Evolutionary conservation across 2,329 filamentous ascomycete genomes (phyloP).

Genomic region (Leptodontidium sp.): DNA sequence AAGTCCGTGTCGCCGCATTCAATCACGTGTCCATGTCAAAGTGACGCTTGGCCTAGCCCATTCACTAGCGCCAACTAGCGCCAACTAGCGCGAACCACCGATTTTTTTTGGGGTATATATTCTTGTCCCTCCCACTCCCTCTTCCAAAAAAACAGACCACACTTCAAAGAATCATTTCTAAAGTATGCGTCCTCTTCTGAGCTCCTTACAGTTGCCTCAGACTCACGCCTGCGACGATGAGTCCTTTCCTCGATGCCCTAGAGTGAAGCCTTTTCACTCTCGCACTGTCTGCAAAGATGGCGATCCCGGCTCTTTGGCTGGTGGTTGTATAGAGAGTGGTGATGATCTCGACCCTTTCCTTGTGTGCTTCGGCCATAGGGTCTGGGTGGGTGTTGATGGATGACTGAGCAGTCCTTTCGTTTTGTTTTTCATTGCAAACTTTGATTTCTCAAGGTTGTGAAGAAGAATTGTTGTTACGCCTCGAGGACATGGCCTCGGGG

Average conservation of each 20-base stretch:
- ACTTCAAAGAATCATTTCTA: slow-evolving; percentile 20
- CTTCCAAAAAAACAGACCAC: slow-evolving; percentile 3
- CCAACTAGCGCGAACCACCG: not conserved
- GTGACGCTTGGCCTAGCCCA: not conserved
- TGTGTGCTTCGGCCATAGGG: slow-evolving; percentile 70
- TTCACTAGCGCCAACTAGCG: not conserved
- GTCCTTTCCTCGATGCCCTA: slow-evolving; percentile 81
- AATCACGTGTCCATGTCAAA: not conserved
- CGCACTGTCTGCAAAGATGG: slow-evolving; percentile 69
- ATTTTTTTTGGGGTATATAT: not conserved
- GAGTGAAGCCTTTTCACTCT: slow-evolving; percentile 79
- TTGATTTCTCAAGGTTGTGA: slow-evolving; percentile 57
- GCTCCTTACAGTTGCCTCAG: slow-evolving; percentile 92
- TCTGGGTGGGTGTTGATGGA: slow-evolving; percentile 85
- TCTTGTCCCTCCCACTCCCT: not conserved
- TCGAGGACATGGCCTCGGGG: too few species aligned
- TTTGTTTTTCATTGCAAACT: slow-evolving; percentile 61
- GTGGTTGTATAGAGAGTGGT: slow-evolving; percentile 82
- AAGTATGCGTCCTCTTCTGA: slow-evolving; percentile 88
- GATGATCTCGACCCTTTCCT: slow-evolving; percentile 81
- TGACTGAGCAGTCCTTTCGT: slow-evolving; percentile 78
- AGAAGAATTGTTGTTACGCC: slow-evolving; percentile 41
- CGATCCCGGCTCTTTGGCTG: slow-evolving; percentile 49
- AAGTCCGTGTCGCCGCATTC: not conserved
- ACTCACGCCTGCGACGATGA: slow-evolving; percentile 92